Conservation (phyloP, 1,139 yeast species). For the Pichia sp. region DNA sequence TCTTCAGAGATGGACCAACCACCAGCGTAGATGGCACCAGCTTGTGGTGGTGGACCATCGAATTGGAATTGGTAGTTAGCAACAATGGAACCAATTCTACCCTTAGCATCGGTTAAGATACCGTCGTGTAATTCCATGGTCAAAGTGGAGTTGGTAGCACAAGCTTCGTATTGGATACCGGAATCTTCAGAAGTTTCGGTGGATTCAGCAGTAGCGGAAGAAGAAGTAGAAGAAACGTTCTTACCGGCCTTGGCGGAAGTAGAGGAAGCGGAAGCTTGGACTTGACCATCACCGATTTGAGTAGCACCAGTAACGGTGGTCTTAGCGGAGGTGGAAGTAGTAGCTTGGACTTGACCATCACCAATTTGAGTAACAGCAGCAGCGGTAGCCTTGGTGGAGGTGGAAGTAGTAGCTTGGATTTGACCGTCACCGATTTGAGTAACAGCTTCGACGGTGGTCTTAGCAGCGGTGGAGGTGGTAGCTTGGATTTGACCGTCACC, state of each 20-base stretch:
- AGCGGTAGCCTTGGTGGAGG: slow-evolving; percentile 28
- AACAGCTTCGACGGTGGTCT: slow-evolving; percentile 25
- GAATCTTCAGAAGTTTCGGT: slow-evolving; percentile 21
- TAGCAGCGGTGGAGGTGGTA: slow-evolving; percentile 26
- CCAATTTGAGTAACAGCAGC: slow-evolving; percentile 37
- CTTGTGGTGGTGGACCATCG: slow-evolving; percentile 91
- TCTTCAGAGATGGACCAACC: slow-evolving; percentile 74
- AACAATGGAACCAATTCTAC: slow-evolving; percentile 80
- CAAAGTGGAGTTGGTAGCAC: slow-evolving; percentile 52
- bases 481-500: slow-evolving; percentile 45
- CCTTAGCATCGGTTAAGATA: slow-evolving; percentile 57
- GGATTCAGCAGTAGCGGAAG: slow-evolving; percentile 33
- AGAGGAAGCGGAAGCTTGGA: slow-evolving; percentile 34
- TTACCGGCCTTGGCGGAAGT: slow-evolving; percentile 29
- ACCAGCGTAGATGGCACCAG: slow-evolving; percentile 82
- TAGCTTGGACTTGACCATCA: slow-evolving; percentile 44
- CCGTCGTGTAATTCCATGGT: slow-evolving; percentile 52
- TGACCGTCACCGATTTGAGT: slow-evolving; percentile 44
- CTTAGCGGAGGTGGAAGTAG: slow-evolving; percentile 29
- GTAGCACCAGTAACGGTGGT: slow-evolving; percentile 29
- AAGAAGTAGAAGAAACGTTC: too few species aligned
- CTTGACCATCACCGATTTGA: slow-evolving; percentile 43
- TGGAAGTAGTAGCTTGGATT: slow-evolving; percentile 36
- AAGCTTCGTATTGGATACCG: slow-evolving; percentile 45
- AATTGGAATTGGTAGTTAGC: slow-evolving; percentile 88